Evolutionary conservation across 257 asterid genomes (phyloP), one percentile per base, ranked within the genome.

Genomic region (Ilex aquifolium): DNA sequence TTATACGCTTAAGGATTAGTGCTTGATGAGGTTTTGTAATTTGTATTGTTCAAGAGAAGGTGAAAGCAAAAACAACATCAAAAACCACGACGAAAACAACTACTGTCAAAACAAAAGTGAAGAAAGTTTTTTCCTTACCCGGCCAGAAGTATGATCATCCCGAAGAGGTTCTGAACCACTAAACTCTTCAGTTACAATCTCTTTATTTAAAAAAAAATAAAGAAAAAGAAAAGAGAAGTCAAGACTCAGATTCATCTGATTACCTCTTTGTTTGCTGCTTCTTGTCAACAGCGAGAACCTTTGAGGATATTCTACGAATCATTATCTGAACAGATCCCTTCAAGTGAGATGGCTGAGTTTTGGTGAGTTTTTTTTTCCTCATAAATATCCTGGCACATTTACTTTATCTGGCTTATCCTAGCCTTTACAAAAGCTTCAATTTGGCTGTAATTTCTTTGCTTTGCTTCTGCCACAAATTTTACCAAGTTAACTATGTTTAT

Each of bases 311-410:
- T 91, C 74, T 91, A 91, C 49, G 98, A 88, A 76, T 83, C 98
- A 0, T 71, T 91, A 55, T 88, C 88, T 2, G 55, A 86, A 71
- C 98, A 91, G 88, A 88, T 88, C 76, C 95, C 95, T 55, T 84
- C 92, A 9, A 91, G 98, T 71, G 96, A 91, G 80, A 91, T 91
- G 98, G 96, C 96, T 5, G 96, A 88, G 56, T 83, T 88, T 69
- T 91, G 98, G 98, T 91, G 65, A 79, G 86, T 79, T 69, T 32
- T 42, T 60, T 64, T 72, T 54, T 2, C 2, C 54, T 36, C 42
- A 8, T 36, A 4, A 36, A 36, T 36, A 36, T 36, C 7, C 8
- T 36, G 42, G 42, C 42, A 36, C 42, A 8, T 36, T 4, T 36
- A 36, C 42, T 36, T 36, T 36, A 8, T 36, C 42, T 36, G 5